phyloP scores from a whole-genome alignment of 257 asterid species.

The Leptodermis oblonga region DNA sequence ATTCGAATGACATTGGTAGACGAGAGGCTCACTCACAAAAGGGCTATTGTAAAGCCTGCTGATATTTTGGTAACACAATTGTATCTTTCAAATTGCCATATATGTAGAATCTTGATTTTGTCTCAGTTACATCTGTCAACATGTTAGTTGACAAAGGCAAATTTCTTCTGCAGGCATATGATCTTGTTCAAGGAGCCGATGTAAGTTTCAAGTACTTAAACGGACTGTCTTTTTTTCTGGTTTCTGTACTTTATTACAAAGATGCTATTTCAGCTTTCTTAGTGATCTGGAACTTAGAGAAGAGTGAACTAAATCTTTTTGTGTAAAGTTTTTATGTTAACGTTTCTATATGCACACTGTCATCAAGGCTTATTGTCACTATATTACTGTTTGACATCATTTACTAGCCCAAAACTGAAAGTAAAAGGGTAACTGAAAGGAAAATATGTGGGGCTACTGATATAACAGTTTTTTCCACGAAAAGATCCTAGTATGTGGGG shows the following conservation, averaged over 20 bases:
- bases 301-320: not conserved
- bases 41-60: slow-evolving; percentile 50
- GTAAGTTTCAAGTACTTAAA: slow-evolving; percentile 44
- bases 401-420: not conserved
- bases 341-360: not conserved
- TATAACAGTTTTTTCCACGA: no score
- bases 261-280: not conserved
- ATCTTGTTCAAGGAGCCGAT: slow-evolving; percentile 89
- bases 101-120: slow-evolving; percentile 1
- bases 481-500: no score
- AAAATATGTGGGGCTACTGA: no score
- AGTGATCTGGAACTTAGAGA: not conserved
- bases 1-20: slow-evolving; percentile 58
- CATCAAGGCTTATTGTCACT: not conserved
- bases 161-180: slow-evolving; percentile 71
- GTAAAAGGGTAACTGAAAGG: not conserved
- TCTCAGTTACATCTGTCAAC: slow-evolving; percentile 3
- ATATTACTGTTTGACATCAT: not conserved
- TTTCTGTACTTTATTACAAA: slow-evolving; percentile 8
- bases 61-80: slow-evolving; percentile 66
- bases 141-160: slow-evolving; percentile 16
- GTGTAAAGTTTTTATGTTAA: not conserved
- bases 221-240: not conserved
- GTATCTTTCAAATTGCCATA: not conserved
- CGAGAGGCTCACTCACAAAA: slow-evolving; percentile 37